Evolutionary conservation across 2,329 filamentous ascomycete genomes (phyloP).

Genomic region (Aspergillus sp.): DNA sequence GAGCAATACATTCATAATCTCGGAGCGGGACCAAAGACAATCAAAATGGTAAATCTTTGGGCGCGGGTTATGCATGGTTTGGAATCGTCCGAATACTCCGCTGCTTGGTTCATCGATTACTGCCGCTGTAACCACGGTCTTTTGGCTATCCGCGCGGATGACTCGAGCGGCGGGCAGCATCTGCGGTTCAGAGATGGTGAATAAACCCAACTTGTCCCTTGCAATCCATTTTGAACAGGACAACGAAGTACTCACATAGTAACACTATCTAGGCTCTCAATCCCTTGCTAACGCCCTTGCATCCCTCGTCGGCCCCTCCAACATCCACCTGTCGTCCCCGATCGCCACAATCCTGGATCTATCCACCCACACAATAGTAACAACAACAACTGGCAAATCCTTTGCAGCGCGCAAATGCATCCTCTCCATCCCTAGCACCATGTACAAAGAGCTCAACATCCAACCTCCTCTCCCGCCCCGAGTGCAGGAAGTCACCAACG

Average conservation of each 20-base stretch:
- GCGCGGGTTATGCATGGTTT: constrained; percentile 42
- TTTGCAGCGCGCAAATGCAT: constrained; percentile 41
- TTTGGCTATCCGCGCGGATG: constrained; percentile 39
- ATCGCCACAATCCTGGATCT: constrained; percentile 4
- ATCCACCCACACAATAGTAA: constrained; percentile 3
- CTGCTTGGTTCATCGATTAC: constrained; percentile 44
- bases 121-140: constrained; percentile 40
- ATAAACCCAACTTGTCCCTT: neutral
- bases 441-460: constrained; percentile 52
- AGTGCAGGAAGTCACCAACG: constrained; percentile 30
- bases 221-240: too few relatives aligned
- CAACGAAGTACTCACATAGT: too few relatives aligned
- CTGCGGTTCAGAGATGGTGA: constrained; percentile 31
- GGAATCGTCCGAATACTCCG: constrained; percentile 40
- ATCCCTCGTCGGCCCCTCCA: neutral
- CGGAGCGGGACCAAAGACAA: constrained; percentile 33
- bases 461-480: constrained; percentile 40
- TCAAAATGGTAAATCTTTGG: constrained; percentile 42
- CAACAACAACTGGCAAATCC: constrained; percentile 2
- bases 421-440: constrained; percentile 53
- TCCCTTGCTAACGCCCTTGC: constrained; percentile 9
- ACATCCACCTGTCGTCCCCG: neutral
- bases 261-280: constrained; percentile 5
- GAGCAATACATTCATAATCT: constrained; percentile 41
- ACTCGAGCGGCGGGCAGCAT: constrained; percentile 41